These are phyloP conservation scores for Peronospora tabacina DNA, from an alignment of 352 stramenopile species.

Conservation along the genomic window DNA sequence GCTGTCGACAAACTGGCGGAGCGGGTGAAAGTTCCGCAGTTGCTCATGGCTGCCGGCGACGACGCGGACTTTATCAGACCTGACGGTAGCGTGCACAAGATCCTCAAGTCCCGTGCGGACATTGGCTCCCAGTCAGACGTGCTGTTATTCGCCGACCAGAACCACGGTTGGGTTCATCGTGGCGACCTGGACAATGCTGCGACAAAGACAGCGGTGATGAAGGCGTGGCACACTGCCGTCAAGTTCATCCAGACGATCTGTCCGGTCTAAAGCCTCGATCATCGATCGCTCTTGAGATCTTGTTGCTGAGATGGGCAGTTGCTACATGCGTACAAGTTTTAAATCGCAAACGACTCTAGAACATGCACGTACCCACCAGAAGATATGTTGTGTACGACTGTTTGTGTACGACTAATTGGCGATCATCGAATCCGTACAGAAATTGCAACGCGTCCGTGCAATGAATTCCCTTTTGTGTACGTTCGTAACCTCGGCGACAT, in stretches of 20 bases:
- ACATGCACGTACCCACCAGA: background rate
- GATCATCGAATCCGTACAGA: slow-evolving; percentile 6
- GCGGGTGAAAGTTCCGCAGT: slow-evolving; percentile 62
- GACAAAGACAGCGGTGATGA: slow-evolving; percentile 56
- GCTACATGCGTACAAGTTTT: slow-evolving; percentile 5
- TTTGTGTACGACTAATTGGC: slow-evolving; percentile 1
- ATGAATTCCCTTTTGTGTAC: too few species aligned
- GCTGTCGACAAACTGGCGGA: slow-evolving; percentile 64
- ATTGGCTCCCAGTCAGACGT: slow-evolving; percentile 50
- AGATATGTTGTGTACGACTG: too few species aligned
- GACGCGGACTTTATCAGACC: slow-evolving; percentile 64
- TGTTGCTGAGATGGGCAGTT: background rate
- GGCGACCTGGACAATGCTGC: slow-evolving; percentile 62
- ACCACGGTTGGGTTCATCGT: slow-evolving; percentile 81
- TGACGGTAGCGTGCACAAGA: slow-evolving; percentile 64
- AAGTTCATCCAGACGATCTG: slow-evolving; percentile 57
- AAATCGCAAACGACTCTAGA: background rate
- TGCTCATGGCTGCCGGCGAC: slow-evolving; percentile 59
- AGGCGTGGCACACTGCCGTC: slow-evolving; percentile 49
- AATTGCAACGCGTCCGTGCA: background rate
- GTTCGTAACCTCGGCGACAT: background rate
- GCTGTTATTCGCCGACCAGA: slow-evolving; percentile 58
- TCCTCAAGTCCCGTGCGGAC: slow-evolving; percentile 45
- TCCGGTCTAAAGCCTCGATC: slow-evolving; percentile 10
- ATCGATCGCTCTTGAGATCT: background rate